These are phyloP conservation scores for Corymbia maculata DNA, from an alignment of 345 rosid genomes.

Conservation along the genomic window DNA sequence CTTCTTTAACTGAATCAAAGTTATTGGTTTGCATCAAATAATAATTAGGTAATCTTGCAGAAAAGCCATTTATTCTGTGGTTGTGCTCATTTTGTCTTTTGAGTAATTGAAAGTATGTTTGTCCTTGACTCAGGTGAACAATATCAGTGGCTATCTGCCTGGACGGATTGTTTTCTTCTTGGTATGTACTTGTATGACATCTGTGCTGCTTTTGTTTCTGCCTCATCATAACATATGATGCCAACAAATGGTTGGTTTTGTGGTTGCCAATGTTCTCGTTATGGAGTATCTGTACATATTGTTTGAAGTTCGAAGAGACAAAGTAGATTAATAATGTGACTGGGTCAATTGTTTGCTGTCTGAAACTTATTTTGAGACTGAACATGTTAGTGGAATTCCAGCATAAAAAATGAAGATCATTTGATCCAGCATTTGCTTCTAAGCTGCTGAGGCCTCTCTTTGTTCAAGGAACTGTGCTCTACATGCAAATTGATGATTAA, in stretches of 20 bases:
- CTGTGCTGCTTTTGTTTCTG: neutral
- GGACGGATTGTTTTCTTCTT: constrained; percentile 97
- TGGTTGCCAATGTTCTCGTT: neutral
- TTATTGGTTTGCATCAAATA: neutral
- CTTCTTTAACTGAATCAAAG: neutral
- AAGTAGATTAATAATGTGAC: neutral
- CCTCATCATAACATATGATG: neutral
- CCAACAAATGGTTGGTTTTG: neutral
- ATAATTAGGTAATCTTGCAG: neutral
- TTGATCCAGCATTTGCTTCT: neutral
- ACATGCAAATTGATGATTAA: neutral
- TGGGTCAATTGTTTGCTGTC: neutral
- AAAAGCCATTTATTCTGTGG: neutral
- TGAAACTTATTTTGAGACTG: neutral
- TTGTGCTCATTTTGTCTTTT: neutral
- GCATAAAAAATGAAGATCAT: neutral
- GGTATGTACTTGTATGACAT: constrained; percentile 32
- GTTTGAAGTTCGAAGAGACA: neutral
- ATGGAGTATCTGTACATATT: neutral
- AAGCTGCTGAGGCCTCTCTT: neutral
- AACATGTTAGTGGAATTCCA: neutral
- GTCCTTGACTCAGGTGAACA: constrained; percentile 65
- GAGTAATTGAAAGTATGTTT: neutral
- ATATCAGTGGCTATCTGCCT: constrained; percentile 98
- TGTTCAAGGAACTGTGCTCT: neutral